Conservation (phyloP, 2,329 filamentous ascomycete species). For the Xylariaceae sp. region DNA sequence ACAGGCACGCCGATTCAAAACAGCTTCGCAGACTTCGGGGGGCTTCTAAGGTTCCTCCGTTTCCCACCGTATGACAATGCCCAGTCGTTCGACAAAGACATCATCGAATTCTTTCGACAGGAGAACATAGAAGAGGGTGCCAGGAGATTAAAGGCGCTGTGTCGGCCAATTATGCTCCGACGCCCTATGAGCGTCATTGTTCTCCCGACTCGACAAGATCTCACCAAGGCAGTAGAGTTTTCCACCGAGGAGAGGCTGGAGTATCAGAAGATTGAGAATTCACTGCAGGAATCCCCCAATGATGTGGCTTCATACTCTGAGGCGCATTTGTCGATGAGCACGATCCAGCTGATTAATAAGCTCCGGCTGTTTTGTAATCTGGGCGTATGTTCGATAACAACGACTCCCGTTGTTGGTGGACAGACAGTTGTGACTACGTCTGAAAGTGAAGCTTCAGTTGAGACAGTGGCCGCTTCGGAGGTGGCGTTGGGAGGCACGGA, state of each 20-base stretch:
- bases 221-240: constrained; percentile 1
- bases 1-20: constrained; percentile 13
- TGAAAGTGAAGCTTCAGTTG: not conserved
- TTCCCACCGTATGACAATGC: constrained; percentile 4
- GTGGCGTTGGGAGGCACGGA: not conserved
- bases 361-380: constrained; percentile 6
- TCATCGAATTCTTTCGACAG: constrained; percentile 7
- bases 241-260: not conserved
- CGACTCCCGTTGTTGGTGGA: not conserved
- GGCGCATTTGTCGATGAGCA: not conserved
- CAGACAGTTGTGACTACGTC: not conserved
- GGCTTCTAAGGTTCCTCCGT: constrained; percentile 1
- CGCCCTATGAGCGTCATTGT: constrained; percentile 1
- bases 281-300: not conserved
- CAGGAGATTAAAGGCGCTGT: constrained; percentile 9
- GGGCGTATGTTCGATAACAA: not conserved
- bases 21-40: constrained; percentile 4
- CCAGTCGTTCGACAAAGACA: constrained; percentile 10
- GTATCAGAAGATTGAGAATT: constrained; percentile 13
- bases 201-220: constrained; percentile 2
- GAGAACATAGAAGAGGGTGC: constrained; percentile 2
- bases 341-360: constrained; percentile 15
- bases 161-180: constrained; percentile 3
- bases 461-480: not conserved
- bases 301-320: not conserved